A percentile compares a stretch with the other conserved stretches of the same genome.
phyloP scores from a whole-genome alignment of 495 filamentous ascomycete species.

The Podospora conica region DNA sequence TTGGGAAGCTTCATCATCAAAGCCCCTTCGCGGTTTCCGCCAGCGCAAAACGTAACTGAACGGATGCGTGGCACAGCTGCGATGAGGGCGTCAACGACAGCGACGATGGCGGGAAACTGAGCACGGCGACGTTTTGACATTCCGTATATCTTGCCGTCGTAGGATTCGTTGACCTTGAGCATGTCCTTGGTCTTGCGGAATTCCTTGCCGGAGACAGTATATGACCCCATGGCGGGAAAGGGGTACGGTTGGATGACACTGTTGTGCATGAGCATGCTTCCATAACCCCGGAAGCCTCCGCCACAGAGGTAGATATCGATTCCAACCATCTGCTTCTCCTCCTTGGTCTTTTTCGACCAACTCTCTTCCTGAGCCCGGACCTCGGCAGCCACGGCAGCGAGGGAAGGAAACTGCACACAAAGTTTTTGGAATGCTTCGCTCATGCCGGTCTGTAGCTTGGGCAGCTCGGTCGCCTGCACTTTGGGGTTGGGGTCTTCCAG shows the following conservation, averaged over 20 bases:
- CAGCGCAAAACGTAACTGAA: slow-evolving; percentile 75
- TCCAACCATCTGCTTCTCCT: slow-evolving; percentile 42
- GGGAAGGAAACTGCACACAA: slow-evolving; percentile 45
- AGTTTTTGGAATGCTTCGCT: slow-evolving; percentile 57
- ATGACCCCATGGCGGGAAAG: slow-evolving; percentile 79
- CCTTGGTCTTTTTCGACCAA: slow-evolving; percentile 13
- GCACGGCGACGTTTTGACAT: slow-evolving; percentile 73
- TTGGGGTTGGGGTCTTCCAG: slow-evolving; percentile 43
- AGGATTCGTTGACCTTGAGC: slow-evolving; percentile 47
- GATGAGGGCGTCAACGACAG: slow-evolving; percentile 66
- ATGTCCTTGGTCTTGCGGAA: slow-evolving; percentile 60
- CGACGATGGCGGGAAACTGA: slow-evolving; percentile 79
- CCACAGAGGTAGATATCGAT: slow-evolving; percentile 80
- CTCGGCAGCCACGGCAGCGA: slow-evolving; percentile 41
- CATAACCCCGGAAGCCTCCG: slow-evolving; percentile 87
- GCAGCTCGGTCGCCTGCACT: slow-evolving; percentile 41
- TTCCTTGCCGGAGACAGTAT: slow-evolving; percentile 52
- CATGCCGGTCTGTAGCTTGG: slow-evolving; percentile 55
- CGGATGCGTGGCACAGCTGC: slow-evolving; percentile 63
- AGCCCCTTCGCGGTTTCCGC: slow-evolving; percentile 77
- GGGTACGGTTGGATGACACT: slow-evolving; percentile 69
- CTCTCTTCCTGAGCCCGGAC: slow-evolving; percentile 44
- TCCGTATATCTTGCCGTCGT: slow-evolving; percentile 61
- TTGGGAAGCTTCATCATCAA: slow-evolving; percentile 60
- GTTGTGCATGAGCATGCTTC: slow-evolving; percentile 71